These are phyloP conservation scores for Aphanocladium album DNA, from an alignment of 2,329 filamentous ascomycete species.

Conservation along the genomic window DNA sequence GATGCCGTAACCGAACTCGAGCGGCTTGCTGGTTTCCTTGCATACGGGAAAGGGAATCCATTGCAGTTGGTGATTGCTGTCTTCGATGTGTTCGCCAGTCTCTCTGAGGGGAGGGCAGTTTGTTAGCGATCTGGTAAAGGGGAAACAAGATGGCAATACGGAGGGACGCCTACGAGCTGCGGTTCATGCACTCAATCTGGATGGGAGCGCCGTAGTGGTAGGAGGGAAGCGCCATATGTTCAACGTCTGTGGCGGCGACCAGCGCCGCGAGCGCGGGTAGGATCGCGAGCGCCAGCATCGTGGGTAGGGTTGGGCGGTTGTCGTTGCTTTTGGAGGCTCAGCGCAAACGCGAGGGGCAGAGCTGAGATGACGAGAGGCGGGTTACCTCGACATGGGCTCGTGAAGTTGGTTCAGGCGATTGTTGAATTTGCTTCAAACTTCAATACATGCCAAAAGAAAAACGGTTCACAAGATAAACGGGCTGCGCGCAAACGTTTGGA, in stretches of 20 bases:
- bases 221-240: conserved; percentile 47
- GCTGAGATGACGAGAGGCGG: not conserved
- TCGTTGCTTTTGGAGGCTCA: not conserved
- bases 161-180: conserved; percentile 57
- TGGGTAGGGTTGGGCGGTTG: not conserved
- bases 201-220: conserved; percentile 65
- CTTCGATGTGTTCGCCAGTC: conserved; percentile 83
- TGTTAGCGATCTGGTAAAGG: not conserved
- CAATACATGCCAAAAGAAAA: not conserved
- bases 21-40: conserved; percentile 77
- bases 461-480: not conserved
- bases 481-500: not conserved
- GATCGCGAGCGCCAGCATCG: conserved; percentile 12
- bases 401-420: not conserved
- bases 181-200: conserved; percentile 67
- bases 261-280: conserved; percentile 23
- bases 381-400: not conserved
- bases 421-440: not conserved
- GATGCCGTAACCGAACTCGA: conserved; percentile 82
- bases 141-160: not conserved
- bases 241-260: conserved; percentile 19
- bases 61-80: conserved; percentile 74
- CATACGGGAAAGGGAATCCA: conserved; percentile 89
- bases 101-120: conserved; percentile 48
- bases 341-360: not conserved